Base-by-base conservation (phyloP, 176 grass and related monocot species). In the Carex cristatella region DNA sequence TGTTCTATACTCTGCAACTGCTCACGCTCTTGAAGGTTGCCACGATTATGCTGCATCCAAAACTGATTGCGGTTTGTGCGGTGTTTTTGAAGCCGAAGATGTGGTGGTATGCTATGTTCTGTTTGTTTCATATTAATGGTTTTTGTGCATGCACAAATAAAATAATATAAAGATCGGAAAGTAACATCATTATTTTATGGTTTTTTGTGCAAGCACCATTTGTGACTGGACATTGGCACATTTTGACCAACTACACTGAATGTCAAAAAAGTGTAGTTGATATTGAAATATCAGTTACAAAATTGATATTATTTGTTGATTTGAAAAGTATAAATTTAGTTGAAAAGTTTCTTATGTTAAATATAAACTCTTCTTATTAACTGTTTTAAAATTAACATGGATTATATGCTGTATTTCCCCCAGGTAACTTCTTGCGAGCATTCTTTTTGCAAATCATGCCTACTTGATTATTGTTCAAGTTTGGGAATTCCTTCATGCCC, bases 371-470 rank as follows among this genome's bases (percentile, higher is more conserved):
- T 40, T 40, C 38, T 40, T 40, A 40, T 40, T 40, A 1, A 40
- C 48, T 51, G 48, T 63, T 11, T 13, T 11, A 46, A 83, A 42
- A 48, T 73, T 55, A 14, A 1, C 79, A 9, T 67, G 16, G 10
- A 51, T 54, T 30, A 61, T 75, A 66, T 65, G 42, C 16, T 60
- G 32, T 32, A 48, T 66, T 56, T 55, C 56, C 13, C 27, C 4
- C 83, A 99, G 96, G 96, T 92, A 85, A 88, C 96, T 14, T 95
- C 93, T 31, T 99, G 96, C 57, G 85, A 92, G 70, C 96, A 99
- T 89, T 82, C 67, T 31, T 99, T 95, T 88, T 99, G 96, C 85
- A 99, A 95, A 83, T 80, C 64, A 85, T 95, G 96, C 85, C 90
- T 99, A 85, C 89, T 94, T 27, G 93, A 92, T 32, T 94, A 94